Percentiles rank a stretch among this genome's conserved stretches.
phyloP scores from a whole-genome alignment of 192 early-diverging fungal species.

The Polychytrium aggregatum region DNA sequence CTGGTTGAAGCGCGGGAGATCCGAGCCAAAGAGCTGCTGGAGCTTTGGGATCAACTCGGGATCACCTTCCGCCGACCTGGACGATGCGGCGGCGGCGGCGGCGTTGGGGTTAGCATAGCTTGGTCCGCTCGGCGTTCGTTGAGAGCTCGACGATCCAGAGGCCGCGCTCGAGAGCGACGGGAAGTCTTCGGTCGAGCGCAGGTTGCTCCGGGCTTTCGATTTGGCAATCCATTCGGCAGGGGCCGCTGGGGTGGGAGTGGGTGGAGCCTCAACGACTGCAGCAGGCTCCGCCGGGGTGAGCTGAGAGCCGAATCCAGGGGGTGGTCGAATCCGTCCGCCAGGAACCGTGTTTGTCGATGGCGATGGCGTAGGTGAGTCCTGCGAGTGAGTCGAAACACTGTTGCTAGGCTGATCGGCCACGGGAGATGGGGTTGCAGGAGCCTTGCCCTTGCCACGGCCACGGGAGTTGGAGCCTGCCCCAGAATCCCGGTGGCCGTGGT shows the following conservation, averaged over 20 bases:
- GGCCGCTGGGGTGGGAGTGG: constrained; percentile 6
- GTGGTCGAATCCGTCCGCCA: constrained; percentile 14
- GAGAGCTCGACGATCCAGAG: constrained; percentile 1
- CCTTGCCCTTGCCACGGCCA: background rate
- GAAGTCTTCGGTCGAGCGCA: background rate
- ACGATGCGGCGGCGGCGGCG: constrained; percentile 4
- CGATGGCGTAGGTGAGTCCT: constrained; percentile 1
- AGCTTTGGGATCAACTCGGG: constrained; percentile 20
- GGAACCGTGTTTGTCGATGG: background rate
- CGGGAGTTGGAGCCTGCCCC: background rate
- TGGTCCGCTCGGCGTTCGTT: background rate
- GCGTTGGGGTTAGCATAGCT: constrained; percentile 10
- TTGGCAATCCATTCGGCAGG: constrained; percentile 1
- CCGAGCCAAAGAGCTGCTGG: constrained; percentile 23
- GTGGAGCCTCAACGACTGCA: background rate
- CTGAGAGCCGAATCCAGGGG: constrained; percentile 31
- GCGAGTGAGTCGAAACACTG: too few relatives aligned
- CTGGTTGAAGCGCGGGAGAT: constrained; percentile 16
- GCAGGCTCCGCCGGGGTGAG: constrained; percentile 7
- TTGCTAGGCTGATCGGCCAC: too few relatives aligned
- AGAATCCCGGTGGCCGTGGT: constrained; percentile 1
- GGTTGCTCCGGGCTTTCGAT: constrained; percentile 1
- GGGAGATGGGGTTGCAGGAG: background rate
- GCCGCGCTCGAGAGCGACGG: constrained; percentile 3
- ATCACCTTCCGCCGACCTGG: constrained; percentile 1